Base-by-base conservation (phyloP, 768 basidiomycete species). In the Panaeolus cyanescens region DNA sequence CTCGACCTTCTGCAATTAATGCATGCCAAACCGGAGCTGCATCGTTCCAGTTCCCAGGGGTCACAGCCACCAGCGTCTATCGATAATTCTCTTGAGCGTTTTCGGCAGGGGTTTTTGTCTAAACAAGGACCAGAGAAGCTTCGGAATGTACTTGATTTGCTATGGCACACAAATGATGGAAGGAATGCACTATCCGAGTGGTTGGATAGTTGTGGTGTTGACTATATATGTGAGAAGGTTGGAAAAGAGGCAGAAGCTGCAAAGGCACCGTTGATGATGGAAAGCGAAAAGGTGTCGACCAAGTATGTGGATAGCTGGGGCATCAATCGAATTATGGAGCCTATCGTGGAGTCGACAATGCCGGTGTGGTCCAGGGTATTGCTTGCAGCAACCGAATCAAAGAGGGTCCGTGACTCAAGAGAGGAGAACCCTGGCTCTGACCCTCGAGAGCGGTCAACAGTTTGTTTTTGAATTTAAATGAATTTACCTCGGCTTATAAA, bases 281-380 rank as follows among this genome's bases (percentile, higher is more conserved):
- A 17, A 2, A 63, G 62, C 3, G 59, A 36, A 4, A 54, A 71
- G 3, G 62, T 64, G 4, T 66, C 66, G 0, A 61, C 68, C 0
- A 63, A 68, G 17, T 71, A 67, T 32, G 58, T 71, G 32, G 42
- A 55, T 3, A 50, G 36, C 0, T 71, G 66, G 66, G 67, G 70
- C 42, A 55, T 70, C 19, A 53, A 64, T 7, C 15, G 17, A 2
- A 63, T 70, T 0, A 71, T 72, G 69, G 63, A 64, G 4, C 64
- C 65, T 0, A 50, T 70, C 22, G 42, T 53, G 6, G 4, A 55
- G 25, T 15, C 56, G 3, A 57, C 57, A 10, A 71, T 64, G 0
- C 71, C 71, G 19, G 60, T 59, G 2, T 70, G 59, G 61, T 55
- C 64, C 2, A 58, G 53, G 3, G 58, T 72, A 15, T 57, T 72